Evolutionary conservation across 208 protist species (phyloP), one percentile per base, ranked within the genome.

Genomic region (Leishmania tropica): DNA sequence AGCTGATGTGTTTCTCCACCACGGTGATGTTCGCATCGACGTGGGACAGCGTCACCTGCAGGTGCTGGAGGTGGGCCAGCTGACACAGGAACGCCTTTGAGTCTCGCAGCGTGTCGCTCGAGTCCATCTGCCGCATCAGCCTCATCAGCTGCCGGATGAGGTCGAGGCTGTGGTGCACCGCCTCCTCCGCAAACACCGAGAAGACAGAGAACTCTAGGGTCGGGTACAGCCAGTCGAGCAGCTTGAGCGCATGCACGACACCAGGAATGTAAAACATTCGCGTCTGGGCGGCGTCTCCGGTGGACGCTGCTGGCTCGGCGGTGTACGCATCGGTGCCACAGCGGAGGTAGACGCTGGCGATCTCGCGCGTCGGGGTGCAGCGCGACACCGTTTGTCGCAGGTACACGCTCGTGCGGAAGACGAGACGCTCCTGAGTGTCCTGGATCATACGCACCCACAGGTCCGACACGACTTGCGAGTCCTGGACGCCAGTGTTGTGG

Each of bases 141-240:
- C 89, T 90, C 54, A 85, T 84, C 45, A 96, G 76, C 68, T 95
- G 88, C 40, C 89, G 86, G 40, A 96, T 74, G 51, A 94, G 85
- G 40, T 81, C 76, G 67, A 97, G 75, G 5, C 88, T 87, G 58
- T 87, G 78, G 79, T 94, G 81, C 75, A 97, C 93, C n/a, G 92
- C 91, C 81, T 97, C 95, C 81, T 95, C 92, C 4, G 95, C 93
- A 88, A 96, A 96, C 17, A 94, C 93, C 35, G 93, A 92, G 81
- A 97, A 97, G 62, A 96, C 90, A 74, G 90, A 88, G 80, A 95
- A 92, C 85, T 96, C 92, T 11, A 97, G 79, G n/a, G 90, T 92
- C 40, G 92, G 92, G 81, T 97, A 96, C 17, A 97, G 88, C 56
- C 90, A 84, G 10, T 89, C 79, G 53, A 97, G 83, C 77, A 97